Conservation (phyloP, 768 basidiomycete species). For the Rhizopogon vinicolor region DNA sequence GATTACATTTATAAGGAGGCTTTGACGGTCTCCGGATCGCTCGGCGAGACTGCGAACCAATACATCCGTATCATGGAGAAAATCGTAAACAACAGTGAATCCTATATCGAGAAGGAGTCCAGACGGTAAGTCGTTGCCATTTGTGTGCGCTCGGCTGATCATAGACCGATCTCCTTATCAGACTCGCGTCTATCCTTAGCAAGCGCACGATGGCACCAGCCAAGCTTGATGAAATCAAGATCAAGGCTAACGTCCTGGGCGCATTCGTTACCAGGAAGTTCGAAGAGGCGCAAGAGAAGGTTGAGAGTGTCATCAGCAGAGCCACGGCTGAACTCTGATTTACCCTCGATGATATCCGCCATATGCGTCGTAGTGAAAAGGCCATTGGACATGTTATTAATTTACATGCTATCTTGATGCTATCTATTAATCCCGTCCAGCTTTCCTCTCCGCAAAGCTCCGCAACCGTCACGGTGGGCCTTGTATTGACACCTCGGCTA, state of each 20-base stretch:
- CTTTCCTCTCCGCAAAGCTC: background rate
- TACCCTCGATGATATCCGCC: background rate
- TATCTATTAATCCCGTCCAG: constrained; percentile 10
- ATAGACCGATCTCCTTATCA: constrained; percentile 24
- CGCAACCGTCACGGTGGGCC: background rate
- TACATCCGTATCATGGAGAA: constrained; percentile 93
- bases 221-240: constrained; percentile 91
- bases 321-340: constrained; percentile 41
- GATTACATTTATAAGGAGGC: constrained; percentile 67
- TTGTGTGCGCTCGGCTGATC: background rate
- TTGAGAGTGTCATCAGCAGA: constrained; percentile 26
- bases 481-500: background rate
- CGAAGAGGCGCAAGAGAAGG: constrained; percentile 27
- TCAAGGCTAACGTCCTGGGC: constrained; percentile 82
- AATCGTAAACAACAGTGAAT: constrained; percentile 61
- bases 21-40: constrained; percentile 37
- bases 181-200: constrained; percentile 69
- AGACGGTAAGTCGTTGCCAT: constrained; percentile 53
- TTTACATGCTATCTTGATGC: constrained; percentile 4
- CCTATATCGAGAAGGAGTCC: constrained; percentile 82
- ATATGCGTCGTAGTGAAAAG: constrained; percentile 7
- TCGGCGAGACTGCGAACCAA: constrained; percentile 57
- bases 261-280: constrained; percentile 45
- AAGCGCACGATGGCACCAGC: constrained; percentile 72
- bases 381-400: constrained; percentile 12